phyloP scores from a whole-genome alignment of 78 protist species.

The Planoprotostelium fungivorum region DNA sequence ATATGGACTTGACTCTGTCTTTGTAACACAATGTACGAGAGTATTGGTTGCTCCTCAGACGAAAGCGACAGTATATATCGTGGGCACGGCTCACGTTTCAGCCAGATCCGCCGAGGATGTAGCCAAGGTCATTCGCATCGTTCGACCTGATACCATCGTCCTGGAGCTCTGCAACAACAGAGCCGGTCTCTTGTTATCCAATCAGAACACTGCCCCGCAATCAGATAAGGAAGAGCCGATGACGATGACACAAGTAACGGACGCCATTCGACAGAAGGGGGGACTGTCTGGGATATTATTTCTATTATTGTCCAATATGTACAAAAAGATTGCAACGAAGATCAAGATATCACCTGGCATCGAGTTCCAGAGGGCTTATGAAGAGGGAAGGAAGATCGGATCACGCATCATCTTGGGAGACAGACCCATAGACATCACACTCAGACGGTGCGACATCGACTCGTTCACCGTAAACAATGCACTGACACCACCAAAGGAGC shows the following conservation, averaged over 20 bases:
- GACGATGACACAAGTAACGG: not conserved
- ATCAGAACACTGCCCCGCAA: not conserved
- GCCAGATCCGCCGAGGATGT: not conserved
- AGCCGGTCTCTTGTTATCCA: not conserved
- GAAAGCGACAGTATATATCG: not conserved
- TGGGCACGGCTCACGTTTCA: not conserved
- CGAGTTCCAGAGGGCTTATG: not conserved
- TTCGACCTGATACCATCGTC: not conserved
- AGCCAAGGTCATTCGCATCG: not conserved
- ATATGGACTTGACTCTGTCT: not conserved
- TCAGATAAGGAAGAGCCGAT: not conserved
- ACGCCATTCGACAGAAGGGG: not conserved
- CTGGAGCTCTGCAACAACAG: not conserved
- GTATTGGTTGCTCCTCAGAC: not conserved
- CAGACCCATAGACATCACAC: not conserved
- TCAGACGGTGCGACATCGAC: not conserved
- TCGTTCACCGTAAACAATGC: not conserved
- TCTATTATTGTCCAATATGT: not conserved
- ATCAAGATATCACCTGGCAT: not conserved
- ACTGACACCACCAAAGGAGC: not conserved
- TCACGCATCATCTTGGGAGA: not conserved
- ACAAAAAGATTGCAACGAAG: not conserved
- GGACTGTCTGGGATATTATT: not conserved
- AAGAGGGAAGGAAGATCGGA: not conserved
- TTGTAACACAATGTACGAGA: not conserved